These are phyloP conservation scores for Colletotrichum ledebouriae DNA, from an alignment of 2,329 filamentous ascomycete genomes.

Conservation along the genomic window DNA sequence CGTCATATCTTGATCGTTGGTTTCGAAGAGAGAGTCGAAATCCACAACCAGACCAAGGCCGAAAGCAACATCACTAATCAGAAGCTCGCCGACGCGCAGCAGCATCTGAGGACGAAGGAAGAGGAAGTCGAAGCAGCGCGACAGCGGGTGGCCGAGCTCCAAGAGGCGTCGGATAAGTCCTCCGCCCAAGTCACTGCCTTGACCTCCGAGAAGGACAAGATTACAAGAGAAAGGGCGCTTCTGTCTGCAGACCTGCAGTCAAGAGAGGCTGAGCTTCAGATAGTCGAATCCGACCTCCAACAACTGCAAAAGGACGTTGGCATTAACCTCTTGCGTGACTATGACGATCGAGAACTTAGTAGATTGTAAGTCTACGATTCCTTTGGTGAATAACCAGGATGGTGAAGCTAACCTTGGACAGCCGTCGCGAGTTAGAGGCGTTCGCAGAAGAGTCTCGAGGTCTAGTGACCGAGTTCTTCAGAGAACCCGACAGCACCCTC, in stretches of 20 bases:
- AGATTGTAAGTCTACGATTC: constrained; percentile 43
- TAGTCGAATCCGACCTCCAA: not conserved
- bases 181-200: not conserved
- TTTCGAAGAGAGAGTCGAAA: constrained; percentile 21
- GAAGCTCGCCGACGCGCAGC: constrained; percentile 44
- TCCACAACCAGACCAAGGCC: constrained; percentile 17
- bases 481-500: constrained; percentile 45
- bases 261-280: constrained; percentile 6
- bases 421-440: constrained; percentile 45
- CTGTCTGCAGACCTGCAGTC: constrained; percentile 4
- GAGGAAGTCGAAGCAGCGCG: not conserved
- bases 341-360: constrained; percentile 43
- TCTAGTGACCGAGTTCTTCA: constrained; percentile 48
- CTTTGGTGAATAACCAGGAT: not conserved
- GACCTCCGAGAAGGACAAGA: constrained; percentile 8
- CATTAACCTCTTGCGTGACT: constrained; percentile 44
- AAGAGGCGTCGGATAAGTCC: constrained; percentile 2
- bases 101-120: constrained; percentile 40
- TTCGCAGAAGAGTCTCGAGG: constrained; percentile 46
- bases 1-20: constrained; percentile 27
- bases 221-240: not conserved
- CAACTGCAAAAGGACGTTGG: constrained; percentile 37
- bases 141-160: constrained; percentile 11
- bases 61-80: constrained; percentile 38
- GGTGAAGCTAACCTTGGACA: constrained; percentile 31